Evolutionary conservation across 176 grass and related monocot species (phyloP).

Genomic region (Melocanna baccifera): DNA sequence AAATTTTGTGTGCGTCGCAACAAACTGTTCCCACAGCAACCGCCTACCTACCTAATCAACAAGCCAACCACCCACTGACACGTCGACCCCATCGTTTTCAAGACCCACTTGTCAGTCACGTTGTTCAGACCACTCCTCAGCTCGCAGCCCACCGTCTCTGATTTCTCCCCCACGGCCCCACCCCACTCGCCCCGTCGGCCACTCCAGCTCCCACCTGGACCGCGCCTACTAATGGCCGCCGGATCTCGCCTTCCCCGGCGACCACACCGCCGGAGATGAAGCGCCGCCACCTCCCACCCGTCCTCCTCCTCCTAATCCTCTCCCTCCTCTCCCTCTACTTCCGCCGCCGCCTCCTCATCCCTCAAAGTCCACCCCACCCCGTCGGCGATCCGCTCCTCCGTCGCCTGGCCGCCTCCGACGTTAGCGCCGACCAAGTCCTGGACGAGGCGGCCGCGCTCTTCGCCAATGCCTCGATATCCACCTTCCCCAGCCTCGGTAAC

Average conservation of each 20-base stretch:
- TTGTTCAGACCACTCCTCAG: not conserved
- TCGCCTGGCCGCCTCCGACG: conserved; percentile 4
- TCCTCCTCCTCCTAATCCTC: conserved; percentile 6
- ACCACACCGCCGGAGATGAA: conserved; percentile 14
- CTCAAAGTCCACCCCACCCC: not conserved
- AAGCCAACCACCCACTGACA: not conserved
- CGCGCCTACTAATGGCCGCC: conserved; percentile 17
- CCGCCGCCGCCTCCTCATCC: not conserved
- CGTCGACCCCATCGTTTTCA: not conserved
- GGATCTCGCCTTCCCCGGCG: not conserved
- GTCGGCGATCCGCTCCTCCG: conserved; percentile 12
- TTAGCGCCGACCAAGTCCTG: not conserved
- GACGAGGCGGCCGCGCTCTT: conserved; percentile 6
- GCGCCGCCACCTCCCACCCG: conserved; percentile 3
- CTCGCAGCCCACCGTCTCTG: not conserved
- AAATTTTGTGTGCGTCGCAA: not conserved
- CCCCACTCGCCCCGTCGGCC: conserved; percentile 27
- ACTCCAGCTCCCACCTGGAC: not conserved
- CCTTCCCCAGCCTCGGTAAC: conserved; percentile 44
- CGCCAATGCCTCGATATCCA: conserved; percentile 28
- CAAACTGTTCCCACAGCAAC: not conserved
- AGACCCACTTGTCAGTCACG: conserved; percentile 11
- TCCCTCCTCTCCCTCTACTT: conserved; percentile 24
- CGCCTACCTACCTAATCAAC: not conserved
- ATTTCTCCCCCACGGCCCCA: conserved; percentile 26